These are phyloP conservation scores for Penicillium hesseltinei DNA, from an alignment of 2,329 filamentous ascomycete species.

Conservation along the genomic window DNA sequence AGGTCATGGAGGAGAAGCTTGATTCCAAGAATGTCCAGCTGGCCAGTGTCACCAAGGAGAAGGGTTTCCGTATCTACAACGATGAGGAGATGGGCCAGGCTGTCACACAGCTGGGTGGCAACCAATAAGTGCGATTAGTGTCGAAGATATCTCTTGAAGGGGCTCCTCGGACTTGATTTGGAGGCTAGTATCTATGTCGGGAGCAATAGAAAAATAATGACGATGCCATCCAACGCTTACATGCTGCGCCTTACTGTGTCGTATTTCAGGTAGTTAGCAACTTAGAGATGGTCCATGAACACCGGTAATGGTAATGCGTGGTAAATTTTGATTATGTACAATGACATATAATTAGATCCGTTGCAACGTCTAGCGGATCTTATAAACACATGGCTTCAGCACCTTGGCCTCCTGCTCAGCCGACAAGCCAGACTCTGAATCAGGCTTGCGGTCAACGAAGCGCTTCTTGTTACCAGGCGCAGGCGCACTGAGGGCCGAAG, in stretches of 20 bases:
- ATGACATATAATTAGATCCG: neutral
- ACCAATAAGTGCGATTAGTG: slow-evolving; percentile 35
- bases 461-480: slow-evolving; percentile 44
- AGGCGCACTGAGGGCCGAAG: slow-evolving; percentile 35
- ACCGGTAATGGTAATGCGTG: neutral
- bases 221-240: slow-evolving; percentile 24
- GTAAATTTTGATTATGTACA: slow-evolving; percentile 2
- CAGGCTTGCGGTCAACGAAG: slow-evolving; percentile 56
- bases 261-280: neutral
- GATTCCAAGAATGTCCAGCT: slow-evolving; percentile 98
- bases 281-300: neutral
- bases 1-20: slow-evolving; percentile 99
- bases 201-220: slow-evolving; percentile 32
- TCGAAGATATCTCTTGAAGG: slow-evolving; percentile 12
- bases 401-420: slow-evolving; percentile 65
- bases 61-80: slow-evolving; percentile 96
- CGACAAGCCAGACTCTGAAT: slow-evolving; percentile 54
- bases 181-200: slow-evolving; percentile 20
- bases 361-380: slow-evolving; percentile 62
- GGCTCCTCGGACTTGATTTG: slow-evolving; percentile 13
- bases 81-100: slow-evolving; percentile 96
- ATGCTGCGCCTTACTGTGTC: neutral
- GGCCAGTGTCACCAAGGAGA: slow-evolving; percentile 95
- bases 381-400: slow-evolving; percentile 95
- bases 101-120: slow-evolving; percentile 65